These are phyloP conservation scores for Phytophthora citrophthora DNA, from an alignment of 352 stramenopile species.

Conservation along the genomic window DNA sequence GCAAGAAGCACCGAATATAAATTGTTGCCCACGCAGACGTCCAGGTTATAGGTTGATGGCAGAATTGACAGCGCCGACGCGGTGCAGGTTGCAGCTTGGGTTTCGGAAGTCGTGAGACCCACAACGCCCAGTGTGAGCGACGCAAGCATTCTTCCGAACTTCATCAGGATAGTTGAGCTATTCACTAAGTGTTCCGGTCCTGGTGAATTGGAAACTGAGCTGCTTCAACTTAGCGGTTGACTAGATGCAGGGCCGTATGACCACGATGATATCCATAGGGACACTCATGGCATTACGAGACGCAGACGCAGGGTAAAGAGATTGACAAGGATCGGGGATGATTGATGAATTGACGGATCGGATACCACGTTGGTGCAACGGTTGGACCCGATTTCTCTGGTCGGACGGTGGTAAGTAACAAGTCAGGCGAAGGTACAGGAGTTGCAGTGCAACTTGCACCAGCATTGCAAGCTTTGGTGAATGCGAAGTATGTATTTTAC, in stretches of 20 bases:
- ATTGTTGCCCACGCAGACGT: conserved; percentile 57
- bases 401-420: conserved; percentile 17
- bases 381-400: conserved; percentile 16
- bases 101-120: conserved; percentile 8
- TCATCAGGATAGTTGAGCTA: conserved; percentile 26
- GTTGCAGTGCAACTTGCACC: conserved; percentile 1
- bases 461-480: background rate
- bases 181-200: conserved; percentile 7
- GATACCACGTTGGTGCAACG: conserved; percentile 12
- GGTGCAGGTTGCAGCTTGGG: conserved; percentile 25
- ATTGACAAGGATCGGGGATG: conserved; percentile 27
- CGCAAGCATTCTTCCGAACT: conserved; percentile 21
- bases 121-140: conserved; percentile 18
- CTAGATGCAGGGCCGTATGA: background rate
- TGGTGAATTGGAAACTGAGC: conserved; percentile 29
- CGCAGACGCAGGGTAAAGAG: conserved; percentile 29
- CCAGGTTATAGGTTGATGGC: conserved; percentile 41
- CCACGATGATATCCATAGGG: conserved; percentile 8
- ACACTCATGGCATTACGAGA: conserved; percentile 6
- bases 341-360: conserved; percentile 15
- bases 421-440: background rate
- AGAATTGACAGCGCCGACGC: conserved; percentile 38
- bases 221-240: background rate
- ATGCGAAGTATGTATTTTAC: conserved; percentile 11
- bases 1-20: conserved; percentile 31